phyloP scores from a whole-genome alignment of 768 basidiomycete genomes.

The Krasilnikovozyma curviuscula region DNA sequence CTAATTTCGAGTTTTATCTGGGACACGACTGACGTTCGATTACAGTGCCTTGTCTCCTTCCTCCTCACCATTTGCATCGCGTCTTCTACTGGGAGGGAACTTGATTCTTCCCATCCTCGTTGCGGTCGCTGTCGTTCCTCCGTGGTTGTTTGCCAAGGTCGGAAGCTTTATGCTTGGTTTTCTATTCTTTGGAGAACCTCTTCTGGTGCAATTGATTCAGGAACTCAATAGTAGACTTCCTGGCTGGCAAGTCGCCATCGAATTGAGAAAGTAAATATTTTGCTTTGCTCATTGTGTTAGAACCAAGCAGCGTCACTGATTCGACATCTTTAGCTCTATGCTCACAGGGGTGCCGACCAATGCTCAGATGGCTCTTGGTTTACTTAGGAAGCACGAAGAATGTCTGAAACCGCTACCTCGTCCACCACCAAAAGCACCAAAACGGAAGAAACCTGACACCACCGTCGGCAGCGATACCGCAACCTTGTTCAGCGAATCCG shows the following conservation, averaged over 20 bases:
- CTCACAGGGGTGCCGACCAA: slow-evolving; percentile 32
- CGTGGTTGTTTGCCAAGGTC: slow-evolving; percentile 23
- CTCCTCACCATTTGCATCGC: slow-evolving; percentile 25
- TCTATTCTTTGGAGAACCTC: slow-evolving; percentile 30
- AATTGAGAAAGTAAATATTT: slow-evolving; percentile 27
- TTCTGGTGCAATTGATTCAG: slow-evolving; percentile 21
- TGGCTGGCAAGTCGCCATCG: slow-evolving; percentile 27
- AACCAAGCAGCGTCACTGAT: not conserved
- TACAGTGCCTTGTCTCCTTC: slow-evolving; percentile 29
- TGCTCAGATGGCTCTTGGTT: slow-evolving; percentile 30
- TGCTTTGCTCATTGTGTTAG: not conserved
- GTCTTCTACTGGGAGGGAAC: not conserved
- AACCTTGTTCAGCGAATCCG: not conserved
- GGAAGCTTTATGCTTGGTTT: slow-evolving; percentile 26
- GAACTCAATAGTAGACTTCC: slow-evolving; percentile 26
- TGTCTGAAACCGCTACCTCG: slow-evolving; percentile 29
- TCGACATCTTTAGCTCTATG: slow-evolving; percentile 18
- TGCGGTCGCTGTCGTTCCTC: slow-evolving; percentile 22
- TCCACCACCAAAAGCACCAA: slow-evolving; percentile 15
- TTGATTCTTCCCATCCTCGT: slow-evolving; percentile 12
- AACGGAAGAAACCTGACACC: not conserved
- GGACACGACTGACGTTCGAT: not conserved
- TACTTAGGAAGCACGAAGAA: slow-evolving; percentile 30
- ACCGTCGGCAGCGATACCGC: not conserved
- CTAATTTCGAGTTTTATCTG: not conserved